phyloP scores from a whole-genome alignment of 2,329 filamentous ascomycete genomes.

The Pseudogymnoascus sp. region DNA sequence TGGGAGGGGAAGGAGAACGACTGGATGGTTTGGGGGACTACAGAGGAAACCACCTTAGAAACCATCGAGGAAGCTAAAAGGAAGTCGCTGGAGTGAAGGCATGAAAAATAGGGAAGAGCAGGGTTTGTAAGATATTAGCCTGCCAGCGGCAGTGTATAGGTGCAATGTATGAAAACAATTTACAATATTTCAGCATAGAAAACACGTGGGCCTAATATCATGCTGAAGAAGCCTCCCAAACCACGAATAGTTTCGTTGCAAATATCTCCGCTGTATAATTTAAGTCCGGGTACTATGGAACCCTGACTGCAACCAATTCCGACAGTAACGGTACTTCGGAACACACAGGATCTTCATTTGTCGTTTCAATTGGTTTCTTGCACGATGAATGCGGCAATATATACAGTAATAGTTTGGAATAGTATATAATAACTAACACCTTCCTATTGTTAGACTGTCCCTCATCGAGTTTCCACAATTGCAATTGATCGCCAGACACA shows the following conservation, averaged over 20 bases:
- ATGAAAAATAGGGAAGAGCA: neutral
- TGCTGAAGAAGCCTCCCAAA: neutral
- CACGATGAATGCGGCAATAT: neutral
- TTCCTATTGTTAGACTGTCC: neutral
- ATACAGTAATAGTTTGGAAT: neutral
- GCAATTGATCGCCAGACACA: neutral
- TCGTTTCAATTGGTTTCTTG: neutral
- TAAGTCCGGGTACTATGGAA: neutral
- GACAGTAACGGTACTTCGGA: neutral
- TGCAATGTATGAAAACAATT: neutral
- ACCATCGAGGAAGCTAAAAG: conserved; percentile 18
- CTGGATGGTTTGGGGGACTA: conserved; percentile 61
- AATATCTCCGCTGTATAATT: neutral
- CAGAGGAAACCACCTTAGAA: conserved; percentile 42
- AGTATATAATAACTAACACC: neutral
- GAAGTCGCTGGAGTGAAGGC: conserved; percentile 2
- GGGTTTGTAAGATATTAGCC: neutral
- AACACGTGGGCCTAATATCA: neutral
- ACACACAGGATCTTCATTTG: neutral
- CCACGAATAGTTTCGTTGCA: neutral
- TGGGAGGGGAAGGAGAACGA: conserved; percentile 34
- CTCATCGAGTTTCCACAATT: neutral
- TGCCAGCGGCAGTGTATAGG: neutral
- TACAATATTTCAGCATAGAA: neutral
- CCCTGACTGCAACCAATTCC: neutral